These are phyloP conservation scores for Fusarium aywerte DNA, from an alignment of 2,329 filamentous ascomycete genomes.

Conservation along the genomic window DNA sequence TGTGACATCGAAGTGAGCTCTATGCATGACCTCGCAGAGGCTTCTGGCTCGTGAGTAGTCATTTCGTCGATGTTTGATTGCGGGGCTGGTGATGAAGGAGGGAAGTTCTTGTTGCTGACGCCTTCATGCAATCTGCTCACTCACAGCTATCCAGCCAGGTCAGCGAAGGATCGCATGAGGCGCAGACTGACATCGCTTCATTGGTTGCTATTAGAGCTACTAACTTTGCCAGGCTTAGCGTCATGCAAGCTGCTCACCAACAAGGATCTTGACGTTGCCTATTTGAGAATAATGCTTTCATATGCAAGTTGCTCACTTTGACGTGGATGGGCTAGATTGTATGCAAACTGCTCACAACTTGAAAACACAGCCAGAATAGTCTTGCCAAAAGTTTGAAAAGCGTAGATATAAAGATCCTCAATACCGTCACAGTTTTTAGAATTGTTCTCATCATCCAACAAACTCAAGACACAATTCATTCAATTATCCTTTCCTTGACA, in stretches of 20 bases:
- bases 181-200: background rate
- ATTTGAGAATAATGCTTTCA: background rate
- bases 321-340: background rate
- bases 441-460: background rate
- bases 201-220: background rate
- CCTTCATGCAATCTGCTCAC: slow-evolving; percentile 53
- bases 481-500: background rate
- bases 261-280: background rate
- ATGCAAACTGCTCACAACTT: slow-evolving; percentile 18
- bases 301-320: slow-evolving; percentile 18
- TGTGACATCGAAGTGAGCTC: slow-evolving; percentile 22
- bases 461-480: background rate
- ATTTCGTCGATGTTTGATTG: background rate
- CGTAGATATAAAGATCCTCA: background rate
- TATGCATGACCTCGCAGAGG: background rate
- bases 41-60: background rate
- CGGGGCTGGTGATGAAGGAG: background rate
- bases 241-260: slow-evolving; percentile 31
- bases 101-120: background rate
- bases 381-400: rapidly evolving
- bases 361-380: background rate
- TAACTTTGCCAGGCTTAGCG: slow-evolving; percentile 5
- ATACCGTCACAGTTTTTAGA: background rate
- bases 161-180: slow-evolving; percentile 4
- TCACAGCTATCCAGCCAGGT: background rate